Base-by-base conservation (phyloP, 2,329 filamentous ascomycete species). In the Ophiostoma ulmi region DNA sequence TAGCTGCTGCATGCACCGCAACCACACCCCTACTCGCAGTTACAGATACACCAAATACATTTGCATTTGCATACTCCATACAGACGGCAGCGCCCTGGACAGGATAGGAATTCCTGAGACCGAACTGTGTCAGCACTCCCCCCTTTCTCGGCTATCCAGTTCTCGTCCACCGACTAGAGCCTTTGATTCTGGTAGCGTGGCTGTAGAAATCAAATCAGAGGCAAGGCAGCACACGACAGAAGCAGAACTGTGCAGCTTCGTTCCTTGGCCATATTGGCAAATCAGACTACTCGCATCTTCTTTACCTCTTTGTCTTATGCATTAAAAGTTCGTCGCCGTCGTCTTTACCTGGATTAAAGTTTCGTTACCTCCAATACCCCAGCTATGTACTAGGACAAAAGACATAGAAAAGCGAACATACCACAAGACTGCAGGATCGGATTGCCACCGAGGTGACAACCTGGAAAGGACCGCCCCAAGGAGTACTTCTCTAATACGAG, bases 1-100 rank as follows among this genome's bases (percentile, higher is more conserved):
- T 26, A 63, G 52, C 52, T 26, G 52, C 52, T 31, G 52, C 22
- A 58, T 58, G 52, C 52, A 58, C 52, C n/a, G 52, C 52, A 58
- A 22, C n/a, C 58, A 63, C 26, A 63, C 26, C 26, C 26, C 22
- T 35, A 35, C 26, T 31, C 26, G 58, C 58, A 35, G 22, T 20
- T 26, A 63, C 14, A 63, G 26, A 63, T 35, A 58, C 22, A 63
- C 58, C 58, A 63, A 22, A 22, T 58, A 31, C 58, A 63, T 48
- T 31, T 31, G 31, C 44, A 48, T 31, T 31, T 31, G 44, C 17
- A 48, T 48, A 48, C 44, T n/a, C 44, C 44, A 20, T 31, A 63
- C 11, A 26, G 10, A 22, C 52, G n/a, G 22, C 58, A 63, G 26
- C 58, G 13, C 26, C 58, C 26, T 63, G 58, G 58, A 63, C 13